phyloP scores from a whole-genome alignment of 177 flowering plant species.

The Vitis hybrid region DNA sequence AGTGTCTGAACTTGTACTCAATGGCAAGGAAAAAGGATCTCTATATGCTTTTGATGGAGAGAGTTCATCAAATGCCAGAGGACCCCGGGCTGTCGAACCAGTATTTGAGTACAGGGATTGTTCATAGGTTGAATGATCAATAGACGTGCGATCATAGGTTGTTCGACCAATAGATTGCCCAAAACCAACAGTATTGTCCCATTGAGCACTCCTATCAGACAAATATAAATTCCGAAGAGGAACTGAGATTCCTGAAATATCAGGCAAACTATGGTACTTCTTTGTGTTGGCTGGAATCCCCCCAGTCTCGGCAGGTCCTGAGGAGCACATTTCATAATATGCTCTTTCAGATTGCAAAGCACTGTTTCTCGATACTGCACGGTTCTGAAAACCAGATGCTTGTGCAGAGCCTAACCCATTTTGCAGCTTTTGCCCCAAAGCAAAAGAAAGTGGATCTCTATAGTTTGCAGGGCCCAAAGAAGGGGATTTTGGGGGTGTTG shows the following conservation, averaged over 20 bases:
- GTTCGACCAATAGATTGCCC: slow-evolving; percentile 43
- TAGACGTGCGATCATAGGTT: slow-evolving; percentile 32
- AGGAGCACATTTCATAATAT: slow-evolving; percentile 34
- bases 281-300: slow-evolving; percentile 43
- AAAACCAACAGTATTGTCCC: slow-evolving; percentile 49
- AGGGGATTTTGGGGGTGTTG: slow-evolving; percentile 34
- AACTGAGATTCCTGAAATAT: slow-evolving; percentile 68
- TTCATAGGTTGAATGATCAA: slow-evolving; percentile 35
- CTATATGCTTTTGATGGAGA: slow-evolving; percentile 58
- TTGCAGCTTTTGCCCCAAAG: slow-evolving; percentile 46
- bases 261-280: slow-evolving; percentile 91
- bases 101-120: slow-evolving; percentile 33
- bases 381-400: slow-evolving; percentile 51
- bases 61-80: slow-evolving; percentile 54
- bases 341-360: slow-evolving; percentile 49
- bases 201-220: slow-evolving; percentile 40
- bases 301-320: slow-evolving; percentile 35
- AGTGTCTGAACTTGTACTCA: slow-evolving; percentile 33
- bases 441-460: slow-evolving; percentile 42
- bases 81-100: slow-evolving; percentile 42
- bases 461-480: slow-evolving; percentile 45
- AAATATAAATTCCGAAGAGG: slow-evolving; percentile 35
- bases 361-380: slow-evolving; percentile 45
- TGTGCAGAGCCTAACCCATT: slow-evolving; percentile 43
- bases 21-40: slow-evolving; percentile 45